A percentile compares a stretch with the other conserved stretches of the same genome.
Conservation (phyloP, 2,329 filamentous ascomycete genomes). For the Balansia obtecta region DNA sequence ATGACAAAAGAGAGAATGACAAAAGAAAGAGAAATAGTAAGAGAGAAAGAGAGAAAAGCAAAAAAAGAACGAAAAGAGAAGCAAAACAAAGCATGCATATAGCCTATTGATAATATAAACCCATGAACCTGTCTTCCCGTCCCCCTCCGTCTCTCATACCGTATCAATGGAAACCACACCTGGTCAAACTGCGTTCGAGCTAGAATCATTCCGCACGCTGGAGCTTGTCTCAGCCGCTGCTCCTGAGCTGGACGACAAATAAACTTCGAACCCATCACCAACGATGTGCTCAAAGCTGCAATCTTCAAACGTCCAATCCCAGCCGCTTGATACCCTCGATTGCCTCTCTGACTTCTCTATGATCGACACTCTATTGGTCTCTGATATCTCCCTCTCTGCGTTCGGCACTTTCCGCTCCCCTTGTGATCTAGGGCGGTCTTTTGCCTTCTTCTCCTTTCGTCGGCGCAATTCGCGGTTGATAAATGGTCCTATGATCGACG, state of each 20-base stretch:
- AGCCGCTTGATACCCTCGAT: conserved; percentile 10
- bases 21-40: too few relatives aligned
- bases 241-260: not conserved
- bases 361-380: not conserved
- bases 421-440: not conserved
- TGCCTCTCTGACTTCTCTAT: conserved; percentile 8
- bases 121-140: not conserved
- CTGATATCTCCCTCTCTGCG: not conserved
- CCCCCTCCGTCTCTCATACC: not conserved
- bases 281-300: conserved; percentile 22
- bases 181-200: not conserved
- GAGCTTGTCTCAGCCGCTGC: not conserved
- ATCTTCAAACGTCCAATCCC: conserved; percentile 11
- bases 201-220: not conserved
- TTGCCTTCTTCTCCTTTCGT: conserved; percentile 22
- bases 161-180: not conserved
- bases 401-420: not conserved
- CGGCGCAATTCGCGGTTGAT: not conserved
- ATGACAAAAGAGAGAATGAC: too few relatives aligned
- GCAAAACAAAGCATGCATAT: too few relatives aligned
- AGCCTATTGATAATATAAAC: not conserved
- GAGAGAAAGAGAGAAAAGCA: too few relatives aligned
- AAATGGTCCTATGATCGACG: conserved; percentile 14
- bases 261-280: conserved; percentile 1
- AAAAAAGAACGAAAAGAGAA: too few relatives aligned